Evolutionary conservation across 352 stramenopile species (phyloP).

Genomic region (Pythium diclinum): DNA sequence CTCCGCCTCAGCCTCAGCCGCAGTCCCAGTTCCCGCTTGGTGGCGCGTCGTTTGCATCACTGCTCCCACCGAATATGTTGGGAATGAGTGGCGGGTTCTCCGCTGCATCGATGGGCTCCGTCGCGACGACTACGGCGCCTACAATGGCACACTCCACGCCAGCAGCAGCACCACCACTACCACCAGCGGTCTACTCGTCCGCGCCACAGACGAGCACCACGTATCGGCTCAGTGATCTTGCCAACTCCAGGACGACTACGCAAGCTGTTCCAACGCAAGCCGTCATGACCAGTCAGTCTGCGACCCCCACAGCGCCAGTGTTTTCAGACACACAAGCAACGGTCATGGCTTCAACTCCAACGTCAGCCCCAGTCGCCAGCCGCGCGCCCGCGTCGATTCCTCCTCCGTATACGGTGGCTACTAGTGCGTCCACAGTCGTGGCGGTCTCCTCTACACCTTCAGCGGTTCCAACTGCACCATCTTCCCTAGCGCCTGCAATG

Average conservation of each 20-base stretch:
- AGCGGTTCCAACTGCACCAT: not conserved
- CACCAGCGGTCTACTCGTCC: no score
- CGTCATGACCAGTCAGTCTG: no score
- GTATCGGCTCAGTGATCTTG: not conserved
- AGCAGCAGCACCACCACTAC: not conserved
- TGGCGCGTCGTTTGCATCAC: not conserved
- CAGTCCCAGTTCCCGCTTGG: not conserved
- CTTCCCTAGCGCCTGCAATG: not conserved
- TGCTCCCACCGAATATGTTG: not conserved
- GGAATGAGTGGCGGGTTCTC: not conserved
- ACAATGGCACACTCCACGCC: not conserved
- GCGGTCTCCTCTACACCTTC: no score
- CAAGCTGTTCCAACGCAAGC: no score
- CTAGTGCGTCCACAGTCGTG: no score
- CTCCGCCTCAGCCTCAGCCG: not conserved
- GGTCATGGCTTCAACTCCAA: no score
- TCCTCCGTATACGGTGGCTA: no score
- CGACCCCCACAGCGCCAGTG: no score
- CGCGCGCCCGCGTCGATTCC: no score
- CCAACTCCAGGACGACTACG: not conserved
- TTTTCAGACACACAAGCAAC: no score
- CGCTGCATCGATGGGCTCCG: not conserved
- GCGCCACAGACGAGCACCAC: no score
- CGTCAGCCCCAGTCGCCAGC: no score
- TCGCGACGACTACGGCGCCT: not conserved